Conservation (phyloP, 305 asterid genomes). For the Fraxinus velutina region DNA sequence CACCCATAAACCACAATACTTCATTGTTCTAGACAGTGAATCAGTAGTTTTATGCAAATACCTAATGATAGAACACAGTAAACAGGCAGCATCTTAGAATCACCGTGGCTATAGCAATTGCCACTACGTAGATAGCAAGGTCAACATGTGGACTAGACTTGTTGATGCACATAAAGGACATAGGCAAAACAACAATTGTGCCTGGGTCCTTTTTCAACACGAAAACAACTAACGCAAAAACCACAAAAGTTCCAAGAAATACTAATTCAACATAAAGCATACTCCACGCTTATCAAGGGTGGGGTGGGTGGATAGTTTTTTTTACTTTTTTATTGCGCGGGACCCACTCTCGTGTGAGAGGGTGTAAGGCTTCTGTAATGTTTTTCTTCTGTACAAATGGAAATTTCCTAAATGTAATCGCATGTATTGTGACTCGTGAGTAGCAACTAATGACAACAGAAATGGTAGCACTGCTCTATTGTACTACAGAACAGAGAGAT, state of each 20-base stretch:
- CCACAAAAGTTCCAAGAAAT: neutral
- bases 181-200: neutral
- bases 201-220: neutral
- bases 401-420: neutral
- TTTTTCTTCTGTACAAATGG: too few relatives aligned
- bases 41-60: neutral
- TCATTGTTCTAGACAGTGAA: neutral
- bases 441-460: neutral
- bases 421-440: neutral
- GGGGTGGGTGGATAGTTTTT: too few relatives aligned
- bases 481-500: neutral
- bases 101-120: neutral
- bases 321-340: too few relatives aligned
- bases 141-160: neutral
- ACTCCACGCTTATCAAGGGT: neutral
- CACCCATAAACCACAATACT: neutral
- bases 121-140: neutral
- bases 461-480: neutral
- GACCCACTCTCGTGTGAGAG: too few relatives aligned
- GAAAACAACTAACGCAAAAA: neutral
- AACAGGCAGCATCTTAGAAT: neutral
- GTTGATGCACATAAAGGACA: neutral
- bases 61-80: neutral
- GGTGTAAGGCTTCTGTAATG: too few relatives aligned
- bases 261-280: neutral